Evolutionary conservation across 441 rosid species (phyloP), one percentile per base, ranked within the genome.

Genomic region (Erodium texanum): DNA sequence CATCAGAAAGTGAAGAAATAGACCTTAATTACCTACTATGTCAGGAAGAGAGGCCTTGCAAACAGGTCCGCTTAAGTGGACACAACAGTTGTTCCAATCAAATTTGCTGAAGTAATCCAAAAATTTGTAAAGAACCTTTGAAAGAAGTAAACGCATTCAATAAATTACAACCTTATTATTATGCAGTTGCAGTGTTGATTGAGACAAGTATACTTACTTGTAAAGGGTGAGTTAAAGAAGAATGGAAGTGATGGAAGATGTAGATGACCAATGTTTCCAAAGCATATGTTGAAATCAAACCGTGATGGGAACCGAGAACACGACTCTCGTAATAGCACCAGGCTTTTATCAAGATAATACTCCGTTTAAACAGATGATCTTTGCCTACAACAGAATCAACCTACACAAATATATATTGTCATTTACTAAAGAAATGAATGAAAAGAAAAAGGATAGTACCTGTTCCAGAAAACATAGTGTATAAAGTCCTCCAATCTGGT

Each of bases 281-380:
- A 32, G 92, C 98, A 83, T 90, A 92, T 4, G 98, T 88, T 64
- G 96, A 90, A 64, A 92, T 87, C 76, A 92, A 78, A 69, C 92
- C 97, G 80, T 90, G 96, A 77, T 87, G 93, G 70, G 98, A 92
- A 74, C 98, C 98, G 52, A 92, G 98, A 68, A 92, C 87, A 62
- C 93, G 96, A 29, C 97, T 90, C 84, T 92, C 97, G 22, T 90
- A 88, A 74, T 92, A 92, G 83, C 97, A 90, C 98, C 98, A 92
- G 66, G 97, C 92, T 74, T 92, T 92, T 15, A 88, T 84, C 73
- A 92, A 78, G 74, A 90, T 86, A 71, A 90, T 84, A 72, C 97
- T 92, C 73, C 93, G 87, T 79, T 92, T 92, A 69, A 92, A 90
- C 63, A 92, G 88, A 79, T 90, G 87, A 74, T 83, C 87, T 81